Evolutionary conservation across 2,329 filamentous ascomycete genomes (phyloP).

Genomic region (Juglanconis sp.): DNA sequence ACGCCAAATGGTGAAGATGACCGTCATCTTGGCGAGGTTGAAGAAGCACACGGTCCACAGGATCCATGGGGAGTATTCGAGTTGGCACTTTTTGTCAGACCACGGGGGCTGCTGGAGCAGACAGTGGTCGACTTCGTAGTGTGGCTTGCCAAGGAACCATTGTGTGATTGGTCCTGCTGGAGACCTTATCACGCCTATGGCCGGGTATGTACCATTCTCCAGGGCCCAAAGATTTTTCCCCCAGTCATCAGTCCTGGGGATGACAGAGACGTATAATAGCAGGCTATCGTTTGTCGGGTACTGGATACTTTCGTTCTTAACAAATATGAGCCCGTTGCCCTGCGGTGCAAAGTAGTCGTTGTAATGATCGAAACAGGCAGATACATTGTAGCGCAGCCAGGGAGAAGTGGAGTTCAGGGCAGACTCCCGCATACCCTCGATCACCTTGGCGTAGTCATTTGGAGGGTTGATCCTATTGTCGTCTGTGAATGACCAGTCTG

Average conservation of each 20-base stretch:
- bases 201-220: conserved; percentile 19
- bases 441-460: conserved; percentile 18
- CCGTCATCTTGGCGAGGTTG: conserved; percentile 22
- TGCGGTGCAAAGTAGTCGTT: conserved; percentile 22
- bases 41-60: conserved; percentile 19
- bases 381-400: conserved; percentile 6
- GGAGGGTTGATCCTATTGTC: conserved; percentile 13
- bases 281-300: conserved; percentile 19
- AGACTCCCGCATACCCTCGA: conserved; percentile 15
- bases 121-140: conserved; percentile 24
- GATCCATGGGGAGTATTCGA: conserved; percentile 25
- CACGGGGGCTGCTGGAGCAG: conserved; percentile 21
- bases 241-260: conserved; percentile 23
- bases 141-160: conserved; percentile 21
- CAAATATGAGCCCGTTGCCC: conserved; percentile 22
- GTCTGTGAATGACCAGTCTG: neutral
- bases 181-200: neutral
- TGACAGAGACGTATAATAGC: conserved; percentile 22
- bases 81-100: conserved; percentile 17
- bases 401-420: neutral
- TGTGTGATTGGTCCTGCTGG: conserved; percentile 16
- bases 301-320: conserved; percentile 20
- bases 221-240: conserved; percentile 27
- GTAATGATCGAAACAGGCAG: conserved; percentile 22
- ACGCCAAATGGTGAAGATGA: conserved; percentile 21